Percentiles rank a stretch among this genome's conserved stretches.
These are phyloP conservation scores for Candida palmyrensis DNA, from an alignment of 805 yeast genomes.

Conservation along the genomic window DNA sequence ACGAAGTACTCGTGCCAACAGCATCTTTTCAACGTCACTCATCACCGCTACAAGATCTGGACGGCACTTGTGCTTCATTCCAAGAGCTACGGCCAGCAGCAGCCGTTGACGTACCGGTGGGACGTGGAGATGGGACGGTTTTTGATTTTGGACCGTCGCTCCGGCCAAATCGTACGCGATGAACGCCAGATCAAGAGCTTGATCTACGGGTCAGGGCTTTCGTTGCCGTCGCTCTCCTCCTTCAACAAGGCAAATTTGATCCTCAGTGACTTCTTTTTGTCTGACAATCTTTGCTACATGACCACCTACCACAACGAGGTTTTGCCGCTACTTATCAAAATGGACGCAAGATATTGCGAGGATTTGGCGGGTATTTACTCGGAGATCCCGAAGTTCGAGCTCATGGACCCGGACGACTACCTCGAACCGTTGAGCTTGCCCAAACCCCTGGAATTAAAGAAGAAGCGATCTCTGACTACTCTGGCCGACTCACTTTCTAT, in stretches of 20 bases:
- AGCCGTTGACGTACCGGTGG: conserved; percentile 24
- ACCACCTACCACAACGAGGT: conserved; percentile 34
- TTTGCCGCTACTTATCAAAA: conserved; percentile 22
- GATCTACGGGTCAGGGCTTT: conserved; percentile 24
- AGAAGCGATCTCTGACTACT: conserved; percentile 2
- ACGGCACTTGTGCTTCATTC: conserved; percentile 26
- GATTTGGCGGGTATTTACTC: conserved; percentile 24
- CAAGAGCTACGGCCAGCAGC: conserved; percentile 9
- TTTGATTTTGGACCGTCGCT: conserved; percentile 24
- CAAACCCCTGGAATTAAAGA: conserved; percentile 12
- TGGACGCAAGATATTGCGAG: conserved; percentile 23
- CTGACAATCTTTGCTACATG: conserved; percentile 29
- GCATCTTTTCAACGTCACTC: conserved; percentile 31
- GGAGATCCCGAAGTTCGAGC: conserved; percentile 27
- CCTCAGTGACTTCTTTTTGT: conserved; percentile 31
- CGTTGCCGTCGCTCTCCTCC: conserved; percentile 23
- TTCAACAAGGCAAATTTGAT: conserved; percentile 30
- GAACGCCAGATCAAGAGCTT: conserved; percentile 27
- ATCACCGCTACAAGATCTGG: conserved; percentile 33
- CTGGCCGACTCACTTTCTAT: background rate
- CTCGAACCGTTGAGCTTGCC: conserved; percentile 20
- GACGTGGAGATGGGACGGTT: conserved; percentile 29
- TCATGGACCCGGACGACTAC: too few species aligned
- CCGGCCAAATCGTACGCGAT: conserved; percentile 20
- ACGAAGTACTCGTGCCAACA: conserved; percentile 36